Base-by-base conservation (phyloP, 2,329 filamentous ascomycete species). In the Trichoderma breve region DNA sequence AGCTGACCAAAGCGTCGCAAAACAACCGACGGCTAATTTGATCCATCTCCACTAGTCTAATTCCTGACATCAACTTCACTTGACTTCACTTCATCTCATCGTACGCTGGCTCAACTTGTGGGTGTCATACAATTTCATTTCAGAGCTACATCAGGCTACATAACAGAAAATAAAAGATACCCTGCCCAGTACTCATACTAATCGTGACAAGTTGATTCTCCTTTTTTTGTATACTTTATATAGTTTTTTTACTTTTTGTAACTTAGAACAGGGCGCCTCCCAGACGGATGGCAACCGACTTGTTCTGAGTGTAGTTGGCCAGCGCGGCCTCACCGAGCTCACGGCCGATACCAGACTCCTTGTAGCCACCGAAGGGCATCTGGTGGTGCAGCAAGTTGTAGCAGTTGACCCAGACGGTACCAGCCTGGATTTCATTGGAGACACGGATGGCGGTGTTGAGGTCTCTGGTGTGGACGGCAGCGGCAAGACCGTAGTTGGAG, bases 391-490 rank as follows among this genome's bases (percentile, higher is more conserved):
- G 83, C 74, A 90, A 84, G 83, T 96, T 97, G 84, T 95, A 86
- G 75, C 82, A 85, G 79, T 85, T 86, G 73, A 88, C 85, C 87
- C 87, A 89, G 73, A 88, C 85, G 51, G 87, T 89, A 74, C 92
- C 94, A 39, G 93, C 93, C 80, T 88, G 88, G 78, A 97, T 84
- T 14, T 84, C 85, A 81, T 94, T 95, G 81, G 90, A 90, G 71
- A 95, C 92, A 72, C 92, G 89, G 80, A 96, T 88, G 77, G 93
- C 93, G 0, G 92, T 94, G 87, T 93, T 94, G 80, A 97, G 86
- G 84, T 94, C 90, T 76, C 83, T 90, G 78, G 93, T 97, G 88
- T 96, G 93, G 60, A 97, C 87, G 75, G 92, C 93, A 70, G 93
- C 91, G 73, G 93, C 93, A 58, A 97, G 89, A 78, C 94, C 94